Evolutionary conservation across 2,329 filamentous ascomycete genomes (phyloP).

Genomic region (Dactylonectria macrodidyma): DNA sequence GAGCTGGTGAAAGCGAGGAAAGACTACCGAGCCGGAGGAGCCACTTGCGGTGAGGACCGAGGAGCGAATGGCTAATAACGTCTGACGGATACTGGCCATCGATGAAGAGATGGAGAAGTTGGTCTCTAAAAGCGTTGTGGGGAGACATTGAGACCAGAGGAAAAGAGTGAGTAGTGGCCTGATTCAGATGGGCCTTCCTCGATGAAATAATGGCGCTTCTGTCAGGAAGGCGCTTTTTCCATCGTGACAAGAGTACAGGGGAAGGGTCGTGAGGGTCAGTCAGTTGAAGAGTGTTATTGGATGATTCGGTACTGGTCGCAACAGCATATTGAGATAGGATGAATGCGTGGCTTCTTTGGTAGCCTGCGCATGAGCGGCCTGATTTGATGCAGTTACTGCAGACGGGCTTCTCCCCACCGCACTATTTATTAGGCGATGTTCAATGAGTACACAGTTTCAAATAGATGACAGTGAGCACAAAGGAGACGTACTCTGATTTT

Average conservation of each 20-base stretch:
- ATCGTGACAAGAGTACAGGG: constrained; percentile 19
- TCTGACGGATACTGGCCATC: constrained; percentile 15
- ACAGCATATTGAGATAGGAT: constrained; percentile 20
- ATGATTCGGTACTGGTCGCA: background rate
- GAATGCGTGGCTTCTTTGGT: constrained; percentile 24
- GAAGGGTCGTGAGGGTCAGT: background rate
- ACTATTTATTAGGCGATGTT: constrained; percentile 4
- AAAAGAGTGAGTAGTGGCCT: background rate
- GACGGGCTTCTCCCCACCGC: constrained; percentile 22
- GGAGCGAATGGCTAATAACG: background rate
- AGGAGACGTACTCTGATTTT: constrained; percentile 13
- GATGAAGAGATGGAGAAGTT: constrained; percentile 12
- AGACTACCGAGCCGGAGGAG: constrained; percentile 12
- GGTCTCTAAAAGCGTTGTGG: constrained; percentile 19
- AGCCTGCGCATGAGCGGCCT: constrained; percentile 23
- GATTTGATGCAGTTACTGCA: constrained; percentile 24
- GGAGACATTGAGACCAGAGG: background rate
- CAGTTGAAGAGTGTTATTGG: background rate
- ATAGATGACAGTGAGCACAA: background rate
- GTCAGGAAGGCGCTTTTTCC: background rate
- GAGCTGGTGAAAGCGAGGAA: constrained; percentile 8
- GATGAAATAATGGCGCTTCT: background rate
- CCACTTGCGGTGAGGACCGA: constrained; percentile 24
- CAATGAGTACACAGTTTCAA: background rate
- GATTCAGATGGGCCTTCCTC: background rate